Evolutionary conservation across 1,284 basidiomycete species (phyloP).

Genomic region (Pholiota adiposa): DNA sequence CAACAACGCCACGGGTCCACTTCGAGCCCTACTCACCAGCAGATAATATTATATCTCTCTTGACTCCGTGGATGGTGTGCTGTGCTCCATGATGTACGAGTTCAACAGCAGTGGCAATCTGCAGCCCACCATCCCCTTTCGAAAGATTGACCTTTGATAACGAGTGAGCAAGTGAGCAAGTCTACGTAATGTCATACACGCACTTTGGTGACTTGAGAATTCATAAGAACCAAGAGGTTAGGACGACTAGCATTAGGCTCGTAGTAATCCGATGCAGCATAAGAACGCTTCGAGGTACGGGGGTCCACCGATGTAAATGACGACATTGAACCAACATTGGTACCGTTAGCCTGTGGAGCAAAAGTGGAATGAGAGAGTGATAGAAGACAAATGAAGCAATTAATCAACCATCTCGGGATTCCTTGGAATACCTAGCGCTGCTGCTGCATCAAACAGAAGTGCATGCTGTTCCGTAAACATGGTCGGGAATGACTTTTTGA

Average conservation of each 20-base stretch:
- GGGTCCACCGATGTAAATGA: background rate
- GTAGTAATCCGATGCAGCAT: slow-evolving; percentile 3
- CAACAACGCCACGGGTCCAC: background rate
- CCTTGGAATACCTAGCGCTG: slow-evolving; percentile 14
- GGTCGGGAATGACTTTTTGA: slow-evolving; percentile 18
- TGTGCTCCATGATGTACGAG: background rate
- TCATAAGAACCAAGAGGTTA: background rate
- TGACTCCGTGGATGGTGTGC: slow-evolving; percentile 34
- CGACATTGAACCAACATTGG: slow-evolving; percentile 14
- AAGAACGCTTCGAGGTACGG: background rate
- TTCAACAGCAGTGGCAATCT: slow-evolving; percentile 3
- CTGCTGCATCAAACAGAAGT: slow-evolving; percentile 17
- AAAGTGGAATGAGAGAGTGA: background rate
- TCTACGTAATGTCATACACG: background rate
- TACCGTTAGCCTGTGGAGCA: slow-evolving; percentile 18
- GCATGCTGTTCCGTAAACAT: slow-evolving; percentile 9
- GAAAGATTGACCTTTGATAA: slow-evolving; percentile 2
- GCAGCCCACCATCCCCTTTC: background rate
- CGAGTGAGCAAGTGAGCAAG: background rate
- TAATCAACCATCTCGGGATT: slow-evolving; percentile 11
- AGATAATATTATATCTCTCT: slow-evolving; percentile 62
- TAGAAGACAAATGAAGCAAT: background rate
- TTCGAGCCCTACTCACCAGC: slow-evolving; percentile 41
- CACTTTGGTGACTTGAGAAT: slow-evolving; percentile 5
- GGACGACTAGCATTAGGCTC: background rate